Evolutionary conservation across 495 filamentous ascomycete species (phyloP), one percentile per base, ranked within the genome.

Genomic region (Halenospora varia): DNA sequence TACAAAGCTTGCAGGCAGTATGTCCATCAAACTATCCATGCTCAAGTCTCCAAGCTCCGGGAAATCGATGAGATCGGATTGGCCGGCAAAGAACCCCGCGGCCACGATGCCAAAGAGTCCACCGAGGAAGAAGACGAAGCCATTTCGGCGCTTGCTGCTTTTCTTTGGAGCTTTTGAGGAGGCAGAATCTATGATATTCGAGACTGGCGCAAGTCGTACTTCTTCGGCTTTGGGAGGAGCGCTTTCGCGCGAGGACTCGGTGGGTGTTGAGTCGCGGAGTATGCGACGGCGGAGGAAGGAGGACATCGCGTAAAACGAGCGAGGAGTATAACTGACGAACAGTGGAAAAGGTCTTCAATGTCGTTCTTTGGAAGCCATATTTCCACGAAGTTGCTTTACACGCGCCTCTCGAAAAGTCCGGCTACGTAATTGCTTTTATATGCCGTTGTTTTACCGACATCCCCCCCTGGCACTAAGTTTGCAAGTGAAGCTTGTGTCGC

Each of bases 21-120:
- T 88, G 66, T 96, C 91, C 25, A 94, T 75, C 54, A 96, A 70
- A 10, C 82, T 82, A 54, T 96, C 90, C 71, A 96, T 79, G 70
- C 90, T 92, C 66, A 97, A 71, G 56, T 93, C 88, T 67, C 87
- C 81, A 53, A 96, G 67, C 56, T 85, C 85, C 44, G 89, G 88
- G 56, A 97, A 74, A 56, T 88, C 89, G 60, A 95, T 88, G 51
- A 95, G 79, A 64, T 96, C 89, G 72, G 89, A 88, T 67, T 81
- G 88, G 49, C 85, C 81, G 18, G 90, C 92, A 61, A 97, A 92
- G 70, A 95, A 87, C 41, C 88, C 82, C 2, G 92, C 92, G 24
- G 86, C 75, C 10, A 89, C 73, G 54, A 97, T 77, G 18, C 92
- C 92, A 66, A 95, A 92, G 35, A 96, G 61, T 26, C 89, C 90